Evolutionary conservation across 495 filamentous ascomycete species (phyloP).

Genomic region (Chaetomium cochliodes): DNA sequence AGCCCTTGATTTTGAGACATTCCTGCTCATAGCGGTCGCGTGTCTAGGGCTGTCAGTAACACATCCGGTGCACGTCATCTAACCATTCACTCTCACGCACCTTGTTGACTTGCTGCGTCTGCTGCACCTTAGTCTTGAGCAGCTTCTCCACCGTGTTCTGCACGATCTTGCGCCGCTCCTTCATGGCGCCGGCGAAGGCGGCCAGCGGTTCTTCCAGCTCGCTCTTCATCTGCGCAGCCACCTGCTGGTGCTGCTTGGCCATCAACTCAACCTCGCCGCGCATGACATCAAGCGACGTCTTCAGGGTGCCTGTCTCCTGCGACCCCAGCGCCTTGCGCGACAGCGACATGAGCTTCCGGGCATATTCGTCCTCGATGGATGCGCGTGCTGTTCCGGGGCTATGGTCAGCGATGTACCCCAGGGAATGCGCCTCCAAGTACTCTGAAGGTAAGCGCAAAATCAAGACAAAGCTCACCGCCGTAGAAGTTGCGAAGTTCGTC

Average conservation of each 20-base stretch:
- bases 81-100: conserved; percentile 44
- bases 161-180: conserved; percentile 94
- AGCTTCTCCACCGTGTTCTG: conserved; percentile 90
- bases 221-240: conserved; percentile 90
- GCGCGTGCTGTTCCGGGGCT: conserved; percentile 62
- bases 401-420: neutral
- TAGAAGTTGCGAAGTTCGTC: conserved; percentile 96
- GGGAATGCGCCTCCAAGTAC: neutral
- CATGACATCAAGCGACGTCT: conserved; percentile 77
- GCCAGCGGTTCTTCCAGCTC: conserved; percentile 94
- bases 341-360: conserved; percentile 83
- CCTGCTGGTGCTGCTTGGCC: conserved; percentile 86
- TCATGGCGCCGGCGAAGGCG: conserved; percentile 89
- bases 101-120: conserved; percentile 90
- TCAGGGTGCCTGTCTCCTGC: conserved; percentile 80
- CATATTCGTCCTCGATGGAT: conserved; percentile 95
- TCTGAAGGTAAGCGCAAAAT: too few species aligned
- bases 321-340: conserved; percentile 88
- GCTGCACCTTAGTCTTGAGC: conserved; percentile 86
- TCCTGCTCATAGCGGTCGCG: conserved; percentile 96
- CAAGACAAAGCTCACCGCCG: conserved; percentile 54
- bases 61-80: too few species aligned
- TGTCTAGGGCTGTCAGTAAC: conserved; percentile 51
- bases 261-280: conserved; percentile 92
- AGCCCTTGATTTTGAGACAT: conserved; percentile 96